Base-by-base conservation (phyloP, 2,329 filamentous ascomycete species). In the Phoma sp. region DNA sequence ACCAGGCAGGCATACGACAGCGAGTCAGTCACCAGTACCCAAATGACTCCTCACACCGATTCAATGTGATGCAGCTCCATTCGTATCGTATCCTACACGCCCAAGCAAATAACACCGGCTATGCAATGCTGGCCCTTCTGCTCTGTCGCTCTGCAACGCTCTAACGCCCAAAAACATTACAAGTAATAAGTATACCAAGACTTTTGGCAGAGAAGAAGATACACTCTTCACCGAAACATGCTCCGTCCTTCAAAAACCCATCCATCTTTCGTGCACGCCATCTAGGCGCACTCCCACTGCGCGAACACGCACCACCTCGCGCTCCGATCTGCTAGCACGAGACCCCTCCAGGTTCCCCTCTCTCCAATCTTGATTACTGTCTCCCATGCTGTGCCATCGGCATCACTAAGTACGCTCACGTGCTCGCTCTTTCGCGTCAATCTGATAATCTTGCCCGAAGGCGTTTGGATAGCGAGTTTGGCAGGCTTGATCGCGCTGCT, bases 401-500 rank as follows among this genome's bases (percentile, higher is more conserved):
- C 86, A 47, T 89, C 88, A 2, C 82, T 80, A 39, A 59, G 70
- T 53, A 60, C 71, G 57, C 79, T 81, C 69, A 81, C 83, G 66
- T 83, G 81, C 60, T 91, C 89, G 65, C 87, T 90, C 79, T 93
- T 93, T 64, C 90, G 82, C 80, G 91, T 91, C 69, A 96, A 80
- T 47, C 95, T 83, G 55, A 98, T 84, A 64, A 99, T 98, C 79
- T 98, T 98, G 57, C 96, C 95, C 27, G 89, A 90, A 0, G 95
- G 95, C 5, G 90, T 91, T 76, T 99, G 95, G 51, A 99, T 93
- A 0, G 95, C 95, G 48, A 99, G 77, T 75, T 99, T 99, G 4
- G 95, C 95, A 2, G 95, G 93, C 75, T 99, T 99, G 29, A 75
- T 78, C 23, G 79, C 78, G 23, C 79, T 86, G 18, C 82, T 82